Base-by-base conservation (phyloP, 2,329 filamentous ascomycete genomes). In the Trichoderma sp. region DNA sequence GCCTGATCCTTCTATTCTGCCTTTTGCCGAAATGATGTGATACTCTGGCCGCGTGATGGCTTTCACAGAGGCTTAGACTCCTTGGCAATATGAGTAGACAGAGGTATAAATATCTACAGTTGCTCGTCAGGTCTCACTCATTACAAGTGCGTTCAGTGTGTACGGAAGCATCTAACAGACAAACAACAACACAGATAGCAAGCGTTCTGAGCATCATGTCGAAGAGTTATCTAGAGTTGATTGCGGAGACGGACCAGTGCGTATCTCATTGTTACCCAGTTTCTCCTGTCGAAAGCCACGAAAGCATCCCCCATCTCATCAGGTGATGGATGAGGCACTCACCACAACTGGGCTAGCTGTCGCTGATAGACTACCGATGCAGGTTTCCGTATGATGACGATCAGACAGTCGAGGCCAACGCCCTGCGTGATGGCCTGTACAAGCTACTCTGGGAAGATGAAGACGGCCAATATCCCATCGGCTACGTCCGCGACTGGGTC, bases 341-440 rank as follows among this genome's bases (percentile, higher is more conserved):
- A 7, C 26, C 34, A 39, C 34, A 39, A 14, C 34, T 39, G 1
- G 28, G 26, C 7, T n/a, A 19, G 19, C 5, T 28, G 26, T 41
- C 34, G 17, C 48, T 58, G 4, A 28, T 43, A 44, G 10, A 63
- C 14, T n/a, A 63, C 26, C 3, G 21, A 4, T 34, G 9, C 71
- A 94, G 91, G 72, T 96, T 96, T 73, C 93, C 93, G 1, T 92
- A 96, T 77, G 82, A 84, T 64, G 82, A 89, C 17, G 60, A 63
- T 63, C 81, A 88, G 63, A 80, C 88, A 68, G 83, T 85, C 10
- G 79, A 80, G 58, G 87, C 89, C 75, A 78, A 82, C 51, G 76
- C 79, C 50, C 78, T 85, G 67, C 77, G 86, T 66, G 84, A 87
- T 71, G 82, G 80, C 28, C 83, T 96, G 68, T 91, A 88, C 73